phyloP scores from a whole-genome alignment of 2,329 filamentous ascomycete species.

The Trichoderma guizhouense region DNA sequence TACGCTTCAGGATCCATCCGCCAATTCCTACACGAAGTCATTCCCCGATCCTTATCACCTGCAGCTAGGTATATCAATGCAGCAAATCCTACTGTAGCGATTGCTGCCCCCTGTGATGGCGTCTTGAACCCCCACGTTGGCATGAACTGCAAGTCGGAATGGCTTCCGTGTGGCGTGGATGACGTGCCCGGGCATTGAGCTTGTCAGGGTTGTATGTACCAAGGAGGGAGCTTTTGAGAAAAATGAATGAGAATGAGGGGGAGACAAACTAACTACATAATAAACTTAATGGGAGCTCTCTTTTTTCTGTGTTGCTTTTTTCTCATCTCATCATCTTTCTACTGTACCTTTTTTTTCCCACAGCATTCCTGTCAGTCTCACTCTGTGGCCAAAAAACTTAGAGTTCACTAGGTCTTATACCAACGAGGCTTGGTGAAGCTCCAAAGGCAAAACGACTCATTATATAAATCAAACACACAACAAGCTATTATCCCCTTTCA shows the following conservation, averaged over 20 bases:
- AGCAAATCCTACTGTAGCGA: background rate
- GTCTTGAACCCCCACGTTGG: background rate
- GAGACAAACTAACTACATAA: background rate
- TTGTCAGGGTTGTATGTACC: background rate
- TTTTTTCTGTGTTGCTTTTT: background rate
- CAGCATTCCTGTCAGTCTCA: background rate
- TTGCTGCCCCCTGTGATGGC: background rate
- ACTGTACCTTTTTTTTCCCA: no score
- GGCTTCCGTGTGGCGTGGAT: background rate
- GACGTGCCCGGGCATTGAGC: background rate
- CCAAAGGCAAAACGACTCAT: background rate
- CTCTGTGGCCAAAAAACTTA: background rate
- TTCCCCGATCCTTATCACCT: background rate
- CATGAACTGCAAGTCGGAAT: background rate
- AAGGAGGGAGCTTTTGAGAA: background rate
- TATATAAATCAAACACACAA: background rate
- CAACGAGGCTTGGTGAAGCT: background rate
- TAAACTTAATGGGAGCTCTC: background rate
- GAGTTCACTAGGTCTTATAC: slow-evolving; percentile 10
- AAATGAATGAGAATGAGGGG: background rate
- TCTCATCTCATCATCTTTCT: background rate
- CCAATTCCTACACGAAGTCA: background rate
- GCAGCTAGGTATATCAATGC: background rate
- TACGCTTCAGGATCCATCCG: background rate
- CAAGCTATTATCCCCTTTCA: background rate